phyloP scores from a whole-genome alignment of 129 eudicot genomes.

The Calendula officinalis region DNA sequence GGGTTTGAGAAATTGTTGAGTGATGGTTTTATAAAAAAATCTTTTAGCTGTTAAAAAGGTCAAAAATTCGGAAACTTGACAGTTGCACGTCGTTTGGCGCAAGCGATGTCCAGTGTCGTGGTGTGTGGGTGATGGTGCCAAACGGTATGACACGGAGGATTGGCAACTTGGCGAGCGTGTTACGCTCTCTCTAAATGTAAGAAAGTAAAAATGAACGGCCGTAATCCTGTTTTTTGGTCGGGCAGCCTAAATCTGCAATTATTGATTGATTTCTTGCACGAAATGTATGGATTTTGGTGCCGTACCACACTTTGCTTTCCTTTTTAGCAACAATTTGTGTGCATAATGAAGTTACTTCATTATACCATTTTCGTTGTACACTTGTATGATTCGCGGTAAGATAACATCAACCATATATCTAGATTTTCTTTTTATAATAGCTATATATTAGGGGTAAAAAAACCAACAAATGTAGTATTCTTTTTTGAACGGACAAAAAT shows the following conservation, averaged over 20 bases:
- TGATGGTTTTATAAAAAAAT: too few species aligned
- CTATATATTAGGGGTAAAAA: not conserved
- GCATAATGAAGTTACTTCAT: not conserved
- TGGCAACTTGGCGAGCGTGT: too few species aligned
- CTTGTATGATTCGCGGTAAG: not conserved
- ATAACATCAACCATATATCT: not conserved
- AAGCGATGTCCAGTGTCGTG: too few species aligned
- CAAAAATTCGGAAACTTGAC: too few species aligned
- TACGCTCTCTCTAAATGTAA: not conserved
- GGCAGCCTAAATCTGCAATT: not conserved
- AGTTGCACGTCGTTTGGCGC: too few species aligned
- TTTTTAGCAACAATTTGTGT: not conserved
- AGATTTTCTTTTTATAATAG: not conserved
- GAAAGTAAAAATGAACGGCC: not conserved
- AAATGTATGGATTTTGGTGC: not conserved
- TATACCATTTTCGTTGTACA: slow-evolving; percentile 10
- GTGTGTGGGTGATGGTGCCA: too few species aligned
- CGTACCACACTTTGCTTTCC: not conserved
- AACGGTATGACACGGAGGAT: too few species aligned
- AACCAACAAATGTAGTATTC: too few species aligned
- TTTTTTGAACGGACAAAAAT: too few species aligned
- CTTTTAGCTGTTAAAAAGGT: too few species aligned
- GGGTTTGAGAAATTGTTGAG: too few species aligned
- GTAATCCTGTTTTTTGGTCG: not conserved
- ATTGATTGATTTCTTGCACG: slow-evolving; percentile 29